phyloP scores from a whole-genome alignment of 306 rosid species.

The Cucurbita maxima region DNA sequence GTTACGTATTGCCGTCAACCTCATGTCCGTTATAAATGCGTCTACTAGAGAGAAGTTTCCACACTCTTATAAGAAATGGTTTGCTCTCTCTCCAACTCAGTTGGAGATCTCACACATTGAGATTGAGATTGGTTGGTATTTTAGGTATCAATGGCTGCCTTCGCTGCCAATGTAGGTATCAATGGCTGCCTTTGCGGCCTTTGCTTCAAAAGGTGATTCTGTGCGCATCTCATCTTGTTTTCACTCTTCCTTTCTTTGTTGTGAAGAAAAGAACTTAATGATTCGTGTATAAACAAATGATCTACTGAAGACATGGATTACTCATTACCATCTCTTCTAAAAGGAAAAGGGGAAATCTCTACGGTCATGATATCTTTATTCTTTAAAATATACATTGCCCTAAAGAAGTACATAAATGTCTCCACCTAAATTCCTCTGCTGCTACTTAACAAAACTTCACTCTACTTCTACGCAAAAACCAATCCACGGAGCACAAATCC shows the following conservation, averaged over 20 bases:
- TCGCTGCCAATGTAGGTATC: not conserved
- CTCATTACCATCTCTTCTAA: not conserved
- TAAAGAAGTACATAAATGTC: not conserved
- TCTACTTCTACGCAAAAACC: not conserved
- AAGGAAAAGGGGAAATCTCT: not conserved
- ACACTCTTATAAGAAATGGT: too few species aligned
- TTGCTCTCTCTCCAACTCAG: too few species aligned
- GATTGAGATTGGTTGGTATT: not conserved
- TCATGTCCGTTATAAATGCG: too few species aligned
- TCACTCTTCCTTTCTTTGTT: not conserved
- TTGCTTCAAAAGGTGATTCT: not conserved
- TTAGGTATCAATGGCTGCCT: not conserved
- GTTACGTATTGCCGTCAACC: too few species aligned
- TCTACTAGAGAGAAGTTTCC: too few species aligned
- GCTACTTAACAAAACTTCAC: not conserved
- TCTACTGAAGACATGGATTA: not conserved
- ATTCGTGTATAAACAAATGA: not conserved
- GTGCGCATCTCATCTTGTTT: not conserved
- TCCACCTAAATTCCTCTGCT: not conserved
- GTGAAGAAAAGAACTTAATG: not conserved
- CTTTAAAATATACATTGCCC: not conserved
- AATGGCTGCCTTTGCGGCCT: not conserved
- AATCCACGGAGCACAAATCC: not conserved
- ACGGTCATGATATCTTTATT: not conserved
- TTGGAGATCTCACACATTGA: too few species aligned